Evolutionary conservation across 768 basidiomycete genomes (phyloP).

Genomic region (Rickenella mellea): DNA sequence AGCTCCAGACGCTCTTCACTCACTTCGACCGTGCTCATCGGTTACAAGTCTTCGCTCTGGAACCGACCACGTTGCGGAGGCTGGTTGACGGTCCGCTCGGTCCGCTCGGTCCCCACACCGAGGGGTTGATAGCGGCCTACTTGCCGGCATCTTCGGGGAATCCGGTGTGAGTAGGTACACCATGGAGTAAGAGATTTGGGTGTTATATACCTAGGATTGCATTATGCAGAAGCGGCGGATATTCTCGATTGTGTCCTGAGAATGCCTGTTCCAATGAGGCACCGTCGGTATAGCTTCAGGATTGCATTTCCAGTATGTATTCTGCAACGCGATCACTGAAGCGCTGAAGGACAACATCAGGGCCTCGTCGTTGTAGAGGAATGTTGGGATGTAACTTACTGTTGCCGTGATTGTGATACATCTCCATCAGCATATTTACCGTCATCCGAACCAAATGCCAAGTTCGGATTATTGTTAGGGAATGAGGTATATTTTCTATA

Average conservation of each 20-base stretch:
- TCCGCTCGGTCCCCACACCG: slow-evolving; percentile 49
- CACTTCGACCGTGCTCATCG: slow-evolving; percentile 54
- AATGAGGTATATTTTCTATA: too few relatives aligned
- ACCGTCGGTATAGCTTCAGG: slow-evolving; percentile 92
- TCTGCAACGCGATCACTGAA: slow-evolving; percentile 94
- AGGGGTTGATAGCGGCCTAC: slow-evolving; percentile 91
- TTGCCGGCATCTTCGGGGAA: slow-evolving; percentile 98
- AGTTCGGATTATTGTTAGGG: too few relatives aligned
- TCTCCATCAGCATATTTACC: slow-evolving; percentile 93
- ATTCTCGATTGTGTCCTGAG: slow-evolving; percentile 92
- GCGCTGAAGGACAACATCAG: too few relatives aligned
- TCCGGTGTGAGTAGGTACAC: too few relatives aligned
- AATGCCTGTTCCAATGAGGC: slow-evolving; percentile 97
- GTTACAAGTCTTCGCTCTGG: slow-evolving; percentile 55
- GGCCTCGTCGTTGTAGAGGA: too few relatives aligned
- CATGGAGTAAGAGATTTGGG: too few relatives aligned
- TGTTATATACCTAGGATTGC: slow-evolving; percentile 83
- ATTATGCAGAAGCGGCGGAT: slow-evolving; percentile 93
- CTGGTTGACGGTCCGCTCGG: slow-evolving; percentile 41
- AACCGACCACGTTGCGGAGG: slow-evolving; percentile 82
- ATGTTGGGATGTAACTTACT: too few relatives aligned
- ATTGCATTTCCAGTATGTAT: slow-evolving; percentile 94
- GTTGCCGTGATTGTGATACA: slow-evolving; percentile 97
- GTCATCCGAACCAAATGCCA: slow-evolving; percentile 91
- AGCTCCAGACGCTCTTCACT: slow-evolving; percentile 52